Percentiles rank a stretch among this genome's conserved stretches.
These are phyloP conservation scores for Xylariaceae sp. DNA, from an alignment of 2,329 filamentous ascomycete genomes.

Conservation along the genomic window DNA sequence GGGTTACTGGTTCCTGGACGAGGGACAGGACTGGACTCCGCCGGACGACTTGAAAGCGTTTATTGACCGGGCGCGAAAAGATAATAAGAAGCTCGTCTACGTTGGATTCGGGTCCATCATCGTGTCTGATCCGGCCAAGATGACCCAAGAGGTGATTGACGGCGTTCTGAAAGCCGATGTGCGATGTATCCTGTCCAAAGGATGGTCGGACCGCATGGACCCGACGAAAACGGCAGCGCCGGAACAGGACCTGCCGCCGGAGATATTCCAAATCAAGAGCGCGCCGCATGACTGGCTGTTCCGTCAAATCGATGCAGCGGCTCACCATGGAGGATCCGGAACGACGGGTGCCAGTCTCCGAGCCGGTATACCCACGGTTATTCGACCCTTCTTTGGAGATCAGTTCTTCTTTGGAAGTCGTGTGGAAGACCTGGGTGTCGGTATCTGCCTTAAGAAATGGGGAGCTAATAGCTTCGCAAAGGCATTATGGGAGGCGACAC, in stretches of 20 bases:
- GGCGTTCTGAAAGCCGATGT: slow-evolving; percentile 88
- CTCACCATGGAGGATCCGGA: slow-evolving; percentile 89
- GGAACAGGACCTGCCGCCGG: slow-evolving; percentile 66
- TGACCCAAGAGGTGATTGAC: slow-evolving; percentile 90
- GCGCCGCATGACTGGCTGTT: slow-evolving; percentile 98
- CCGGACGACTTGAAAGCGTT: slow-evolving; percentile 72
- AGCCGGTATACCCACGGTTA: slow-evolving; percentile 87
- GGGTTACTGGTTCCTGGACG: slow-evolving; percentile 96
- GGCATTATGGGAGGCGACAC: slow-evolving; percentile 85
- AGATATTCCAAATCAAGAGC: slow-evolving; percentile 82
- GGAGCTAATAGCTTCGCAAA: slow-evolving; percentile 80
- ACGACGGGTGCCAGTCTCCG: slow-evolving; percentile 91
- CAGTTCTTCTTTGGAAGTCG: slow-evolving; percentile 92
- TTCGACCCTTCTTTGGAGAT: slow-evolving; percentile 96
- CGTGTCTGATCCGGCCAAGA: slow-evolving; percentile 77
- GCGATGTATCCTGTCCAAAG: slow-evolving; percentile 89
- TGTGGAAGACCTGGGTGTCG: slow-evolving; percentile 89
- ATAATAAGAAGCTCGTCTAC: slow-evolving; percentile 89
- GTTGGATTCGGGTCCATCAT: slow-evolving; percentile 97
- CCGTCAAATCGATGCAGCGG: slow-evolving; percentile 84
- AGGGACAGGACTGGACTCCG: slow-evolving; percentile 63
- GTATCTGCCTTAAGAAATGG: slow-evolving; percentile 81
- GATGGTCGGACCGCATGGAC: slow-evolving; percentile 78
- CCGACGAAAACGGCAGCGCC: slow-evolving; percentile 39
- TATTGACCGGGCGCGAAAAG: slow-evolving; percentile 72